phyloP scores from a whole-genome alignment of 2,329 filamentous ascomycete genomes.

The Clarireedia sp. region DNA sequence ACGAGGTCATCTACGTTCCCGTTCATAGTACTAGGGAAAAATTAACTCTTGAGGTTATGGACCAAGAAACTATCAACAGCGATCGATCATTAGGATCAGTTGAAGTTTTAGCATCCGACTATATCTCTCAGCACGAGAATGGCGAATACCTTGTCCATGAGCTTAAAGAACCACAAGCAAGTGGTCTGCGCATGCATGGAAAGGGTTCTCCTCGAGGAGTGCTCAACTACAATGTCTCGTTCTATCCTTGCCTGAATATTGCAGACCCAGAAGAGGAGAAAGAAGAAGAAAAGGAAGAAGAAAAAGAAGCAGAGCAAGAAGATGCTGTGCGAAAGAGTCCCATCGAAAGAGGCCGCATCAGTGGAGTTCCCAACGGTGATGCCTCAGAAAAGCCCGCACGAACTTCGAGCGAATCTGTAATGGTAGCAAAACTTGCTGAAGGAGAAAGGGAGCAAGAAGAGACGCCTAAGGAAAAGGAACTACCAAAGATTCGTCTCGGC shows the following conservation, averaged over 20 bases:
- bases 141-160: slow-evolving; percentile 79
- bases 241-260: slow-evolving; percentile 83
- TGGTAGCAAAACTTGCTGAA: slow-evolving; percentile 24
- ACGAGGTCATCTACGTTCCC: slow-evolving; percentile 91
- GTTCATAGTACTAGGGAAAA: slow-evolving; percentile 80
- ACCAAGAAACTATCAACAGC: slow-evolving; percentile 84
- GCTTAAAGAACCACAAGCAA: slow-evolving; percentile 58
- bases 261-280: slow-evolving; percentile 85
- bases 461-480: slow-evolving; percentile 38
- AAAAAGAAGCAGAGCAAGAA: slow-evolving; percentile 12
- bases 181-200: slow-evolving; percentile 65
- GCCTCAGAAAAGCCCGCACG: slow-evolving; percentile 35
- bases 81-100: slow-evolving; percentile 80
- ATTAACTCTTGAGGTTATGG: slow-evolving; percentile 89
- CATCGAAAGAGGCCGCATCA: slow-evolving; percentile 21
- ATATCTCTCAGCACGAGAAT: slow-evolving; percentile 65
- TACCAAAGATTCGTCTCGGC: slow-evolving; percentile 70
- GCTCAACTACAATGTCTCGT: slow-evolving; percentile 75
- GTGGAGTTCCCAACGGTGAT: slow-evolving; percentile 15
- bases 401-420: slow-evolving; percentile 23
- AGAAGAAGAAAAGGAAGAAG: slow-evolving; percentile 68
- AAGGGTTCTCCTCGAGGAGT: slow-evolving; percentile 69
- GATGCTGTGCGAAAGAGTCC: slow-evolving; percentile 32
- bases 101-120: slow-evolving; percentile 71
- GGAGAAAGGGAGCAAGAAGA: slow-evolving; percentile 38